Evolutionary conservation across 306 rosid species (phyloP).

Genomic region (Dalbergia cochinchinensis): DNA sequence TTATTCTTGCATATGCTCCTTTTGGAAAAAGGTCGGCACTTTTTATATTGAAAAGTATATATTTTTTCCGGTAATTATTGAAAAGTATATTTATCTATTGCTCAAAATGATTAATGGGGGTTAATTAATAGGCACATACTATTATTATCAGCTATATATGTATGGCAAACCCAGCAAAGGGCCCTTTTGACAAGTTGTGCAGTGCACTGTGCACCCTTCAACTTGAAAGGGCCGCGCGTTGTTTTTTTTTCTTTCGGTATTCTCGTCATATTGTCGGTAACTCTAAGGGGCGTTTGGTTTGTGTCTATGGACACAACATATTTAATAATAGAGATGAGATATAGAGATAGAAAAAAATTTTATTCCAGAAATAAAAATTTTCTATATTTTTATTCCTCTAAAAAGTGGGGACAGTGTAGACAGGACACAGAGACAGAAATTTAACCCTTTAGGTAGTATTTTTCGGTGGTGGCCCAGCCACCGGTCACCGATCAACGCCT

Average conservation of each 20-base stretch:
- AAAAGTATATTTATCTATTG: background rate
- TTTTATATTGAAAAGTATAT: background rate
- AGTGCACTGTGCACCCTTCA: background rate
- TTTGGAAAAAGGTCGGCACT: background rate
- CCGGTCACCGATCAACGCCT: no score
- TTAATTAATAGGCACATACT: background rate
- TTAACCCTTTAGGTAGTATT: no score
- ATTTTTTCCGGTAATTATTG: no score
- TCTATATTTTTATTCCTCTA: no score
- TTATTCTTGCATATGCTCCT: background rate
- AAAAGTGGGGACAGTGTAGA: no score
- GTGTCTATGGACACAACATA: no score
- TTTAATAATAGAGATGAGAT: no score
- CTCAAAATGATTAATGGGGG: background rate
- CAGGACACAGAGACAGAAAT: no score
- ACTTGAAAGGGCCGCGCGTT: constrained; percentile 8
- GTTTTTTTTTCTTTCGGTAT: background rate
- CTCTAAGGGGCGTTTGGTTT: no score
- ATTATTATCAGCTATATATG: background rate
- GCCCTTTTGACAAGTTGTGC: constrained; percentile 13
- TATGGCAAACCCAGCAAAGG: background rate
- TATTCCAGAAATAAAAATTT: no score
- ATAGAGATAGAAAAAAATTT: no score
- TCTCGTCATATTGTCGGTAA: background rate
- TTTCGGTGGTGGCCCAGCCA: no score